Percentiles rank a stretch among this genome's conserved stretches.
Evolutionary conservation across 257 asterid species (phyloP).

Genomic region (Solanum raphanifolium): DNA sequence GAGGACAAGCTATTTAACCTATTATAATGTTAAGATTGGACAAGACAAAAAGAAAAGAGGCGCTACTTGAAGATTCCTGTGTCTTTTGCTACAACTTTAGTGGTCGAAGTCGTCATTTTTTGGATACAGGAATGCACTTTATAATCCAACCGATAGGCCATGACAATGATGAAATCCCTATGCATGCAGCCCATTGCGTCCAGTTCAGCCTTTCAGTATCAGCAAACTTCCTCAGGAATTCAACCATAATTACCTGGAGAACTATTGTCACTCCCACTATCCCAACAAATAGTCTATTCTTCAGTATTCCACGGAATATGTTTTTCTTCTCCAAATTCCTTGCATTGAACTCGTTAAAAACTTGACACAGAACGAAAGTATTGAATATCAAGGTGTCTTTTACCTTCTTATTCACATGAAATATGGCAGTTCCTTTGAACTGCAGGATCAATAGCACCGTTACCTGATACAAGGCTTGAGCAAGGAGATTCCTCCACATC

Average conservation of each 20-base stretch:
- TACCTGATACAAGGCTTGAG: conserved; percentile 29
- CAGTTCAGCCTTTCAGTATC: conserved; percentile 47
- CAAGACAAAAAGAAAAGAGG: neutral
- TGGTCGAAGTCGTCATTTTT: neutral
- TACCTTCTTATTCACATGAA: conserved; percentile 11
- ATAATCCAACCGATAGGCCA: conserved; percentile 48
- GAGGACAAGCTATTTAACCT: neutral
- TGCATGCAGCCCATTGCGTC: conserved; percentile 50
- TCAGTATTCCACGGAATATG: conserved; percentile 40
- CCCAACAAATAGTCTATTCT: conserved; percentile 44
- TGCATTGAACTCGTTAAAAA: conserved; percentile 54
- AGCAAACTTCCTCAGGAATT: conserved; percentile 48
- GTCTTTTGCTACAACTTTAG: neutral
- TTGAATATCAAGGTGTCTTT: conserved; percentile 46
- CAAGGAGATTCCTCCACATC: conserved; percentile 37
- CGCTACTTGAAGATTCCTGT: neutral
- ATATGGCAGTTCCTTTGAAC: conserved; percentile 19
- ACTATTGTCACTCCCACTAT: conserved; percentile 37
- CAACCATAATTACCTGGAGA: conserved; percentile 62
- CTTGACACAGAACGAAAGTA: conserved; percentile 47
- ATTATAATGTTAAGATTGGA: neutral
- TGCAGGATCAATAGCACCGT: conserved; percentile 11
- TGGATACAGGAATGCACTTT: conserved; percentile 34
- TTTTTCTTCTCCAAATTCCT: conserved; percentile 49
- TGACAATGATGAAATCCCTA: conserved; percentile 37